Conservation (phyloP, 2,329 filamentous ascomycete species). For the Fusarium oligoseptatum region DNA sequence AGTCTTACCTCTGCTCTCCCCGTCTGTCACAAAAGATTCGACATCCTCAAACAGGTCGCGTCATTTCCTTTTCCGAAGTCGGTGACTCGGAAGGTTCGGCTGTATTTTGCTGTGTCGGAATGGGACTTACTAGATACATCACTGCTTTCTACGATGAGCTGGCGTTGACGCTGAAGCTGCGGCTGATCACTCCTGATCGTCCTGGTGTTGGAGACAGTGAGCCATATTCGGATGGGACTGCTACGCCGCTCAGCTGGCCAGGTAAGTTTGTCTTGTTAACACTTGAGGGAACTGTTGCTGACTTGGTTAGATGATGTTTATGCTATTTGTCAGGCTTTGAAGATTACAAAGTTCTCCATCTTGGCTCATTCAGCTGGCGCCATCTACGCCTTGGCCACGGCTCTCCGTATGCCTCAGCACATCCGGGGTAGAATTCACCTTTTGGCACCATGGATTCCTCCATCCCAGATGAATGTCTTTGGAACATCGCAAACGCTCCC, state of each 20-base stretch:
- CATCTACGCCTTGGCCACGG: slow-evolving; percentile 97
- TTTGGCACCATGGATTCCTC: slow-evolving; percentile 96
- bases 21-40: slow-evolving; percentile 89
- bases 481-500: slow-evolving; percentile 79
- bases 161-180: slow-evolving; percentile 86
- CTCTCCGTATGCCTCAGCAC: slow-evolving; percentile 94
- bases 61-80: slow-evolving; percentile 96
- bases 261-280: slow-evolving; percentile 66
- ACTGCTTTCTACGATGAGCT: slow-evolving; percentile 98
- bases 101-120: slow-evolving; percentile 96
- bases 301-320: slow-evolving; percentile 78
- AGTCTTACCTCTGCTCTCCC: slow-evolving; percentile 85
- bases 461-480: slow-evolving; percentile 89
- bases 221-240: slow-evolving; percentile 82
- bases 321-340: slow-evolving; percentile 90
- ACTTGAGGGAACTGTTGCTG: background rate
- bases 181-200: slow-evolving; percentile 92
- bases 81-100: slow-evolving; percentile 92
- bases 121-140: slow-evolving; percentile 96
- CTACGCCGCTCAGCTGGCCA: slow-evolving; percentile 93
- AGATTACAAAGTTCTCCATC: slow-evolving; percentile 96
- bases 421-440: slow-evolving; percentile 95
- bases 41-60: slow-evolving; percentile 86
- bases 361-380: slow-evolving; percentile 96
- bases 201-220: slow-evolving; percentile 96